phyloP scores from a whole-genome alignment of 495 filamentous ascomycete genomes.

The Aspergillus biplanus region DNA sequence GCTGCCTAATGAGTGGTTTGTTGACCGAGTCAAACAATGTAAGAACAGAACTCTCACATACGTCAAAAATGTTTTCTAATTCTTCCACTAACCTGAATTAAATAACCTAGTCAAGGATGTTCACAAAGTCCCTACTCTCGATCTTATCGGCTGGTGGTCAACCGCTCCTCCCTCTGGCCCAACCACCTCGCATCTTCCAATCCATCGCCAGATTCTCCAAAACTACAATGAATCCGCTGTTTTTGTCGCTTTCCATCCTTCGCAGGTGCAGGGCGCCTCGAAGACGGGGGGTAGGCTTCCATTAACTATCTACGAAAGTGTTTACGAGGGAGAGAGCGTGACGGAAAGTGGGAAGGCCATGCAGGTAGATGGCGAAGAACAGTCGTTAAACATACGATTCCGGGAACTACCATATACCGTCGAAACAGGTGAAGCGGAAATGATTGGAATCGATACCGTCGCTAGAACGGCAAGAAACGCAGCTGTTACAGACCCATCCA shows the following conservation, averaged over 20 bases:
- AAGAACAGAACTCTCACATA: slow-evolving; percentile 26
- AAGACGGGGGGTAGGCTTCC: slow-evolving; percentile 77
- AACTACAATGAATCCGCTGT: slow-evolving; percentile 83
- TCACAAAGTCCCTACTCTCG: slow-evolving; percentile 78
- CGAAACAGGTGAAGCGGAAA: slow-evolving; percentile 94
- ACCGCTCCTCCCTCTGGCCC: slow-evolving; percentile 76
- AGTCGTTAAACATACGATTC: slow-evolving; percentile 66
- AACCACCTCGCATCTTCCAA: slow-evolving; percentile 61
- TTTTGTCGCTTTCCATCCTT: slow-evolving; percentile 83
- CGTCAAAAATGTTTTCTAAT: neutral
- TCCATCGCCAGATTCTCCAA: slow-evolving; percentile 75
- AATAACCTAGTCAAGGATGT: slow-evolving; percentile 74
- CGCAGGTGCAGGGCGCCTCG: slow-evolving; percentile 47
- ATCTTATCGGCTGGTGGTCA: slow-evolving; percentile 96
- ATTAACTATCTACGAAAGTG: slow-evolving; percentile 85
- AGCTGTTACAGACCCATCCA: slow-evolving; percentile 47
- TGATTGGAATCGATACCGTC: slow-evolving; percentile 94
- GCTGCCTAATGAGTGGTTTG: slow-evolving; percentile 72
- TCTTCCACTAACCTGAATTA: slow-evolving; percentile 17
- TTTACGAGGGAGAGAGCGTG: slow-evolving; percentile 66
- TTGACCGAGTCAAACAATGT: slow-evolving; percentile 82
- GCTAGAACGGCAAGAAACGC: slow-evolving; percentile 82
- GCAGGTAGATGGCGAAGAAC: slow-evolving; percentile 69
- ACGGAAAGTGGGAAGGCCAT: slow-evolving; percentile 67
- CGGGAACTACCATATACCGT: slow-evolving; percentile 82